A percentile compares a stretch with the other conserved stretches of the same genome.
phyloP scores from a whole-genome alignment of 2,329 filamentous ascomycete genomes.

The Dendryphion nanum region DNA sequence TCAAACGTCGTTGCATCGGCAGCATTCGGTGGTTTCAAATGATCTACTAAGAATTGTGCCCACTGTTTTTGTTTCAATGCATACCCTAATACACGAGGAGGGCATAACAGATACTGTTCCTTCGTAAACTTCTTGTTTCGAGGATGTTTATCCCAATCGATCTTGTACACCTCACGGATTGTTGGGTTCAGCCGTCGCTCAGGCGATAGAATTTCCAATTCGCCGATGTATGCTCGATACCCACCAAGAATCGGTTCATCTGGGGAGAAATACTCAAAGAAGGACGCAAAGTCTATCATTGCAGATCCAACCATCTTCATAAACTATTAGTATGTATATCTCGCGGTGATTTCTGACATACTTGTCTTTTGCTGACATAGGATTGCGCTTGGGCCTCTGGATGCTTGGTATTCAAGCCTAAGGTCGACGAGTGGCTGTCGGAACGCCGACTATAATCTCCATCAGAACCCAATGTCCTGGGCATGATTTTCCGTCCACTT shows the following conservation, averaged over 20 bases:
- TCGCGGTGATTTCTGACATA: background rate
- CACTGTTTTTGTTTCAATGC: background rate
- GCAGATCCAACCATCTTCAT: background rate
- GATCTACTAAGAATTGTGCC: slow-evolving; percentile 2
- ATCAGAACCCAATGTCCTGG: background rate
- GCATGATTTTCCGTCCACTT: background rate
- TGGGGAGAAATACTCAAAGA: background rate
- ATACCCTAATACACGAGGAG: slow-evolving; percentile 1
- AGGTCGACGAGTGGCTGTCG: background rate
- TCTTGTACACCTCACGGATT: background rate
- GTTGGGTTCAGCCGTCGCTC: background rate
- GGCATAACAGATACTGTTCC: slow-evolving; percentile 5
- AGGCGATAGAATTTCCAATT: background rate
- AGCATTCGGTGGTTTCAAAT: background rate
- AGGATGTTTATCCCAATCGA: background rate
- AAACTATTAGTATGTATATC: background rate
- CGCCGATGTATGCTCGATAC: background rate
- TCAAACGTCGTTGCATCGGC: background rate
- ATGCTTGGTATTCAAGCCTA: background rate
- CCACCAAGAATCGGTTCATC: background rate
- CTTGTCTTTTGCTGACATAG: background rate
- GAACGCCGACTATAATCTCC: background rate
- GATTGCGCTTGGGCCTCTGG: background rate
- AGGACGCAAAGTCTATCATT: slow-evolving; percentile 1
- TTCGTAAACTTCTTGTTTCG: background rate